A percentile compares a stretch with the other conserved stretches of the same genome.
Conservation (phyloP, 2,329 filamentous ascomycete genomes). For the Penicillium decumbens region DNA sequence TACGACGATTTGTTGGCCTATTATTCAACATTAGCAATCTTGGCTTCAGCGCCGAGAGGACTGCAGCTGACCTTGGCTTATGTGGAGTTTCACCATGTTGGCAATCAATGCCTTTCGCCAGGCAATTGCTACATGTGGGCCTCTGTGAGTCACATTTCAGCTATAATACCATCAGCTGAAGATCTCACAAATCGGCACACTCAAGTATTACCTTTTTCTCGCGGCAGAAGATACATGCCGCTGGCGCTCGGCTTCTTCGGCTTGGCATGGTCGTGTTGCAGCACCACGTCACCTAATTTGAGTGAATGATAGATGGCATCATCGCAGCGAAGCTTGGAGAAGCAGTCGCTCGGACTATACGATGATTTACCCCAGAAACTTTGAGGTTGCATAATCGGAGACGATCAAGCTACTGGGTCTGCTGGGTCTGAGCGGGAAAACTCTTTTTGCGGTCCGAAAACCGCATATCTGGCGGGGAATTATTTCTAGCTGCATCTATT, state of each 20-base stretch:
- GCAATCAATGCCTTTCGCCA: slow-evolving; percentile 45
- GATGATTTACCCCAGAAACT: neutral
- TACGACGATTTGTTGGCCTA: slow-evolving; percentile 29
- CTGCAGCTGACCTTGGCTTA: slow-evolving; percentile 19
- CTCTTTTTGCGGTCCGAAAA: neutral
- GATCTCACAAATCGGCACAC: too few relatives aligned
- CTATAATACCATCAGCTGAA: slow-evolving; percentile 24
- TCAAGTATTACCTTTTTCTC: slow-evolving; percentile 28
- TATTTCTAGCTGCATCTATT: neutral
- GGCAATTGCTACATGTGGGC: slow-evolving; percentile 47
- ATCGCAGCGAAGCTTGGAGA: neutral
- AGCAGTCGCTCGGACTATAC: neutral
- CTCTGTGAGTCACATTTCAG: slow-evolving; percentile 49
- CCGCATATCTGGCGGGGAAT: neutral
- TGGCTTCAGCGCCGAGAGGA: neutral
- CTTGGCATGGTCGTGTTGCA: slow-evolving; percentile 11
- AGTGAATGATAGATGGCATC: neutral
- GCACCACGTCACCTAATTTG: neutral
- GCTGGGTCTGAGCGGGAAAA: neutral
- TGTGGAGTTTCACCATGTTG: slow-evolving; percentile 38
- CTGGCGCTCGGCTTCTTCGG: slow-evolving; percentile 20
- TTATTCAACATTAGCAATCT: neutral
- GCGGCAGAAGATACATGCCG: slow-evolving; percentile 39
- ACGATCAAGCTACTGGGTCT: neutral
- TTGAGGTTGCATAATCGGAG: neutral